Evolutionary conservation across 2,329 filamentous ascomycete species (phyloP), one percentile per base, ranked within the genome.

Genomic region (Colletotrichum sp.): DNA sequence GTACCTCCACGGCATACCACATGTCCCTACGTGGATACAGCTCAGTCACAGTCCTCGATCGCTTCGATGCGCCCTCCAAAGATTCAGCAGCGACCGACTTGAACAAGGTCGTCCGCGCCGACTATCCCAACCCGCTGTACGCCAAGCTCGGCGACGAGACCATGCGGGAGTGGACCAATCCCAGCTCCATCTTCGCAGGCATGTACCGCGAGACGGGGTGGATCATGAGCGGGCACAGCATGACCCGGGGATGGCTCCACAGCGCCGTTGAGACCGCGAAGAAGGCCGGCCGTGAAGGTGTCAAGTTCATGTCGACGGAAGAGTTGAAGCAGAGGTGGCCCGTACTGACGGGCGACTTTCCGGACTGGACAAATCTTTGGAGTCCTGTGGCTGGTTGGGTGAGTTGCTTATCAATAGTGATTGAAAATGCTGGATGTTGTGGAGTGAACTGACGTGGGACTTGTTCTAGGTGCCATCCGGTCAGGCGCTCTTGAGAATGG

Each of bases 21-120:
- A 79, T 84, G 12, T 75, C 72, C 44, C 70, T 65, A 4, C 69
- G 78, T 12, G 78, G 78, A 24, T 80, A 78, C 63, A 64, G 63
- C 15, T 65, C 65, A 16, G 78, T 82, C 24, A 82, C 78, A 3
- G 77, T 82, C n/a, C 60, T 81, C 18, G 81, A 82, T 49, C 79
- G 80, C 1, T 81, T 80, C 66, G 75, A 78, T 24, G 74, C 78
- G 6, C 79, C 80, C 1, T 80, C 79, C 30, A 78, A 78, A 36
- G 80, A 80, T 52, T 79, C 81, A 9, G 81, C 81, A 6, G 79
- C 77, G 5, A 80, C 76, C 71, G 84, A 85, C 59, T 78, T 84
- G 28, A 85, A 85, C 74, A 86, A 86, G 71, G 82, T 85, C 26
- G 80, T 86, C 18, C 81, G 84, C 8, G 80, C 83, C 28, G 83